These are phyloP conservation scores for Phialocephala subalpina DNA, from an alignment of 2,329 filamentous ascomycete genomes.

Conservation along the genomic window DNA sequence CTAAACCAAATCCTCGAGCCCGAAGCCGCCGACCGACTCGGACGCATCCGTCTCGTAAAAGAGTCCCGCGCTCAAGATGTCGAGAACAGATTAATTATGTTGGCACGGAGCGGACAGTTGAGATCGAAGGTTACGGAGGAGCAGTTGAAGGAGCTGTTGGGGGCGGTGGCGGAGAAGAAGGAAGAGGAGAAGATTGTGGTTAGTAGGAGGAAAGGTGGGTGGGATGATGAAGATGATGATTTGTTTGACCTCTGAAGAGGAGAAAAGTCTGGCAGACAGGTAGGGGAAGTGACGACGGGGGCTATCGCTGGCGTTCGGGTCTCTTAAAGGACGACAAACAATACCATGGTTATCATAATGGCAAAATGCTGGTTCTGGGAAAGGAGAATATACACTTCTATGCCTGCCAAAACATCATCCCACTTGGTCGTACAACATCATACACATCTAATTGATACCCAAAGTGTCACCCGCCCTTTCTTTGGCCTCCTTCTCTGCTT, in stretches of 20 bases:
- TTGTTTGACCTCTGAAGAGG: constrained; percentile 64
- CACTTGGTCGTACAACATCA: constrained; percentile 4
- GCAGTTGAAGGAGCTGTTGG: constrained; percentile 91
- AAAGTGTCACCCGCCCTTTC: constrained; percentile 40
- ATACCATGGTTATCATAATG: background rate
- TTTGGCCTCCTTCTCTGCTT: constrained; percentile 63
- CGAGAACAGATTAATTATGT: constrained; percentile 91
- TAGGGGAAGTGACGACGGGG: background rate
- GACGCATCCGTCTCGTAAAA: constrained; percentile 95
- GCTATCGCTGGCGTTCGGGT: constrained; percentile 11
- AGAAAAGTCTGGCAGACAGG: background rate
- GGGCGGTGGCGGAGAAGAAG: constrained; percentile 81
- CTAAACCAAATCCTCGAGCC: constrained; percentile 94
- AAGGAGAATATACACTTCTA: constrained; percentile 16
- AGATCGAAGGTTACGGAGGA: constrained; percentile 88
- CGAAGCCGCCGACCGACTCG: constrained; percentile 90
- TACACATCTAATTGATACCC: constrained; percentile 37
- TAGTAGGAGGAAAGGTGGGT: constrained; percentile 81
- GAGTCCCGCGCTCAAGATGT: constrained; percentile 88
- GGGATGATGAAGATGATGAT: constrained; percentile 85
- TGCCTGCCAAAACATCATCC: background rate
- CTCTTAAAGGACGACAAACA: background rate
- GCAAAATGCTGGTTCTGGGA: constrained; percentile 15
- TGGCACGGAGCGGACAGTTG: constrained; percentile 88
- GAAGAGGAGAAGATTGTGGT: constrained; percentile 87